phyloP scores from a whole-genome alignment of 768 basidiomycete genomes.

The Polyporus arcularius region DNA sequence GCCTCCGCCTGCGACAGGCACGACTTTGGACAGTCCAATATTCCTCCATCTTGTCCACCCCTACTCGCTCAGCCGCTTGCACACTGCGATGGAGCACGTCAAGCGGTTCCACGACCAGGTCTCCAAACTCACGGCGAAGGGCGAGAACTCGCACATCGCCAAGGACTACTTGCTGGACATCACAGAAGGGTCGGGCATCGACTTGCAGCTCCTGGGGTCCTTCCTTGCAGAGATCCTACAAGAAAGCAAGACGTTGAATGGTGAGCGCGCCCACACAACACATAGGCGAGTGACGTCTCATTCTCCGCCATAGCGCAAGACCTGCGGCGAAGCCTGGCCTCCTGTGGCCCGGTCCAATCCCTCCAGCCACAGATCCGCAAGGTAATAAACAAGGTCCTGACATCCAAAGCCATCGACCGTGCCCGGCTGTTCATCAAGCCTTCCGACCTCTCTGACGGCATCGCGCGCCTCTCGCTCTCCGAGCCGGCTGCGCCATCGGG shows the following conservation, averaged over 20 bases:
- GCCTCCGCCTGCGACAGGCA: neutral
- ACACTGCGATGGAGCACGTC: constrained; percentile 53
- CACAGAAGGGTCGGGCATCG: constrained; percentile 64
- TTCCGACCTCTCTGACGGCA: constrained; percentile 66
- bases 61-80: constrained; percentile 52
- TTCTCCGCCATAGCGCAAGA: constrained; percentile 44
- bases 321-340: constrained; percentile 52
- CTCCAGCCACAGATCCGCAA: constrained; percentile 46
- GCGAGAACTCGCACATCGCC: constrained; percentile 65
- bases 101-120: constrained; percentile 58
- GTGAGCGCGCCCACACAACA: constrained; percentile 19
- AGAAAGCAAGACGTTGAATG: constrained; percentile 27
- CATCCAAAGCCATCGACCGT: constrained; percentile 58
- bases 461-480: constrained; percentile 43
- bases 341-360: constrained; percentile 54
- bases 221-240: constrained; percentile 44
- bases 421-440: constrained; percentile 73
- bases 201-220: constrained; percentile 52
- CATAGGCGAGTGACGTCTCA: neutral
- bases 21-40: constrained; percentile 34
- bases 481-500: constrained; percentile 25
- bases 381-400: constrained; percentile 47
- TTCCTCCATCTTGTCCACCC: constrained; percentile 69
- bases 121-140: constrained; percentile 51
- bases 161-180: constrained; percentile 62